Evolutionary conservation across 1,284 basidiomycete species (phyloP).

Genomic region (Rhodotorula sp.): DNA sequence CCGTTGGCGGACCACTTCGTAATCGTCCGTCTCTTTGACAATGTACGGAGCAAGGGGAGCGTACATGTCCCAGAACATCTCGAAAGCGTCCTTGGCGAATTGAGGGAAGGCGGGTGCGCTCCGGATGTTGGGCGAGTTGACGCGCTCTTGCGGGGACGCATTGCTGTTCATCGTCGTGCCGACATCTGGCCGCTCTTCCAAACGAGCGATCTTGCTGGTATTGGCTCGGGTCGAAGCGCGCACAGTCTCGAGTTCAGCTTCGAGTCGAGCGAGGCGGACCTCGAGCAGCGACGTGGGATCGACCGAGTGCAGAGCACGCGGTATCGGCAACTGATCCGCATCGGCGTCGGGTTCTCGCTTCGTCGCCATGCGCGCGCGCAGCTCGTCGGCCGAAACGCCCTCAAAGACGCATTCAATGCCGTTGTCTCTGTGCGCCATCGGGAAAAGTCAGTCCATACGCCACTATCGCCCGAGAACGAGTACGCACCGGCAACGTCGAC

Average conservation of each 20-base stretch:
- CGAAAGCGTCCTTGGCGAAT: conserved; percentile 26
- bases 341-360: not conserved
- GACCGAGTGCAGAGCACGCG: too few relatives aligned
- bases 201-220: not conserved
- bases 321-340: too few relatives aligned
- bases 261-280: conserved; percentile 9
- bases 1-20: conserved; percentile 12
- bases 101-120: conserved; percentile 2
- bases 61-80: conserved; percentile 39
- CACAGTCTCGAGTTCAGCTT: not conserved
- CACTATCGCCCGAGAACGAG: not conserved
- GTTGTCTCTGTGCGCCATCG: conserved; percentile 11
- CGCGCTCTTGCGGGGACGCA: not conserved
- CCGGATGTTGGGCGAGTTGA: too few relatives aligned
- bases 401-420: conserved; percentile 37
- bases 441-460: not conserved
- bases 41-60: conserved; percentile 39
- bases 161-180: not conserved
- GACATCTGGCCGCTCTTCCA: not conserved
- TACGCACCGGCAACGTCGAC: conserved; percentile 25
- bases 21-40: conserved; percentile 22
- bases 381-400: conserved; percentile 19
- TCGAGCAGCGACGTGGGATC: not conserved
- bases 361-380: conserved; percentile 1
- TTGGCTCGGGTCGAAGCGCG: not conserved